Percentiles rank a stretch among this genome's conserved stretches.
Evolutionary conservation across 2,329 filamentous ascomycete genomes (phyloP).

Genomic region (Mariannaea sp.): DNA sequence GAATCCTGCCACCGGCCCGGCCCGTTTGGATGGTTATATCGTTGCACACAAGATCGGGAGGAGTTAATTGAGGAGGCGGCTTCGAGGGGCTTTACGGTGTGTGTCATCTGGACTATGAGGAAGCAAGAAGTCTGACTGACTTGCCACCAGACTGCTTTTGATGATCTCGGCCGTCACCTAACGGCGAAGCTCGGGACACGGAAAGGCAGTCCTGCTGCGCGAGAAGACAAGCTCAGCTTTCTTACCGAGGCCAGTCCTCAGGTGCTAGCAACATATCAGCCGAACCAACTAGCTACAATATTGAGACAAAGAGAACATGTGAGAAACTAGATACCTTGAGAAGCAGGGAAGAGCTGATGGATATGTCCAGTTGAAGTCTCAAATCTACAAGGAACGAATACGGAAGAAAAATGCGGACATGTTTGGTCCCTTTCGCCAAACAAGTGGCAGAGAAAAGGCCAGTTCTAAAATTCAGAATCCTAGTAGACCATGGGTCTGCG

Average conservation of each 20-base stretch:
- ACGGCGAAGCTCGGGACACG: conserved; percentile 43
- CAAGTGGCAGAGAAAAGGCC: conserved; percentile 23
- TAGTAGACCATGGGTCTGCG: conserved; percentile 46
- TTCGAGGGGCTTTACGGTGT: conserved; percentile 28
- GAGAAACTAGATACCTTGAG: conserved; percentile 17
- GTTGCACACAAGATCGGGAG: conserved; percentile 69
- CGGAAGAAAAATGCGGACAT: conserved; percentile 33
- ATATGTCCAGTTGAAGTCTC: conserved; percentile 25
- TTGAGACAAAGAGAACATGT: conserved; percentile 58
- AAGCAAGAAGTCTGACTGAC: conserved; percentile 6
- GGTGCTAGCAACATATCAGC: conserved; percentile 51
- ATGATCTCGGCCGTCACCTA: conserved; percentile 43
- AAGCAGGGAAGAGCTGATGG: conserved; percentile 12
- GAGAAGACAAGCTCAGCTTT: conserved; percentile 51
- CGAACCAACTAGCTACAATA: conserved; percentile 53
- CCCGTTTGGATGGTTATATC: conserved; percentile 72
- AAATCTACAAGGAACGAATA: conserved; percentile 39
- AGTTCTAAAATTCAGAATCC: conserved; percentile 26
- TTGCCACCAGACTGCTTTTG: conserved; percentile 39
- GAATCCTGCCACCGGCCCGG: conserved; percentile 60
- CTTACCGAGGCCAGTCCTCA: conserved; percentile 50
- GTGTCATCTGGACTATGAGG: background rate
- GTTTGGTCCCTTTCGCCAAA: conserved; percentile 22
- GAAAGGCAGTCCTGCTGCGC: conserved; percentile 47
- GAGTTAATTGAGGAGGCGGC: conserved; percentile 43